Conservation (phyloP, 2,329 filamentous ascomycete genomes). For the Pezicula neosporulosa region DNA sequence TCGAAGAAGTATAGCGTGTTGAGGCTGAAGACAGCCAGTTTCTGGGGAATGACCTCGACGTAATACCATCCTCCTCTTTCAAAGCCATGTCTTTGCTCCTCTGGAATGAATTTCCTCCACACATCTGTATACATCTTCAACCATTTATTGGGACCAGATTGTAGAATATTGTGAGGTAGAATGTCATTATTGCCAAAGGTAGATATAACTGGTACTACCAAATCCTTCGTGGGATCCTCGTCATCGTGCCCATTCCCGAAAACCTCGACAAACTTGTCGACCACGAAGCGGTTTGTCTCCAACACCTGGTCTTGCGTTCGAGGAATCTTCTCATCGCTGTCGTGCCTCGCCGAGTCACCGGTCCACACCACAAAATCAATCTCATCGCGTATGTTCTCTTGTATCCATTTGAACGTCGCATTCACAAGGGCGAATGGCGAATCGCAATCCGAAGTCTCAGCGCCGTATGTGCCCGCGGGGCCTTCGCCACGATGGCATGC, state of each 20-base stretch:
- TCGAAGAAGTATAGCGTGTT: slow-evolving; percentile 97
- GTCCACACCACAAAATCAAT: slow-evolving; percentile 94
- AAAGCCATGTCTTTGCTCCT: slow-evolving; percentile 88
- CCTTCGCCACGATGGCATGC: slow-evolving; percentile 81
- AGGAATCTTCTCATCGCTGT: slow-evolving; percentile 79
- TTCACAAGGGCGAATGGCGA: slow-evolving; percentile 77
- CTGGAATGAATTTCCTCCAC: slow-evolving; percentile 86
- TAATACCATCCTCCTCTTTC: slow-evolving; percentile 93
- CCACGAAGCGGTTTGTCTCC: slow-evolving; percentile 70
- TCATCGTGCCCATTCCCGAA: slow-evolving; percentile 50
- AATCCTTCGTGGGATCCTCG: slow-evolving; percentile 52
- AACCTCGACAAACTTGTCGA: slow-evolving; percentile 70
- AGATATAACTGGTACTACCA: slow-evolving; percentile 78
- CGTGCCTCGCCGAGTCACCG: slow-evolving; percentile 84
- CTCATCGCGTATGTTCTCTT: slow-evolving; percentile 68
- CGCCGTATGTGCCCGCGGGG: slow-evolving; percentile 75
- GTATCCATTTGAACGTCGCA: slow-evolving; percentile 87
- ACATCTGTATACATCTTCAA: slow-evolving; percentile 73
- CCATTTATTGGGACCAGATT: slow-evolving; percentile 82
- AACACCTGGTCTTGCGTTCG: slow-evolving; percentile 75
- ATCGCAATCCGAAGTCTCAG: slow-evolving; percentile 87
- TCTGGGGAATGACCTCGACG: slow-evolving; percentile 83
- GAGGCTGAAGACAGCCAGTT: slow-evolving; percentile 85
- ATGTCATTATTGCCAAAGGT: slow-evolving; percentile 98
- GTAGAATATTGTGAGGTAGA: slow-evolving; percentile 91